phyloP scores from a whole-genome alignment of 768 basidiomycete genomes.

The Pulveroboletus sp. region DNA sequence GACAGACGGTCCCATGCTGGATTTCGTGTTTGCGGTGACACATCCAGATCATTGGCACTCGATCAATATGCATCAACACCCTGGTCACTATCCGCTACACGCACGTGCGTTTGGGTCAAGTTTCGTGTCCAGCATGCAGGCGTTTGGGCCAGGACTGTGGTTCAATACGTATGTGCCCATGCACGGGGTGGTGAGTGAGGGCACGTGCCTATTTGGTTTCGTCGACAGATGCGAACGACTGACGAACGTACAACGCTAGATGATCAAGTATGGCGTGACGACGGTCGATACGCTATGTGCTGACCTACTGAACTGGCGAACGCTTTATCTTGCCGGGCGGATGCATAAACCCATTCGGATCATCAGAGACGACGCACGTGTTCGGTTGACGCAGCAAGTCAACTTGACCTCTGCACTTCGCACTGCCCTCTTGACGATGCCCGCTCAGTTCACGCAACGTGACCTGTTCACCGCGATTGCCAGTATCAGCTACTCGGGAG shows the following conservation, averaged over 20 bases:
- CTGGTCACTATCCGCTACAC: constrained; percentile 85
- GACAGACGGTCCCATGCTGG: constrained; percentile 71
- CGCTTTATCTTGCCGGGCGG: constrained; percentile 89
- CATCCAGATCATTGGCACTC: constrained; percentile 92
- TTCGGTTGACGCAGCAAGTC: constrained; percentile 87
- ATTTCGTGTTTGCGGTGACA: constrained; percentile 95
- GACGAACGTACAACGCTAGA: constrained; percentile 39
- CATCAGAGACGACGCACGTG: constrained; percentile 87
- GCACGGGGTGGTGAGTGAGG: constrained; percentile 68
- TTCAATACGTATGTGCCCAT: constrained; percentile 89
- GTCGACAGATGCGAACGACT: not conserved
- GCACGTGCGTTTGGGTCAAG: constrained; percentile 80
- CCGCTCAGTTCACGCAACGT: constrained; percentile 73
- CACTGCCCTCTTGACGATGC: constrained; percentile 83
- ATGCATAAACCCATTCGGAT: constrained; percentile 98
- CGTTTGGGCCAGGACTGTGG: constrained; percentile 83
- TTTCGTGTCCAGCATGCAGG: constrained; percentile 77
- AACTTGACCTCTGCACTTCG: constrained; percentile 90
- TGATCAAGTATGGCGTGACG: constrained; percentile 95
- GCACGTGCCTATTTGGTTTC: not conserved
- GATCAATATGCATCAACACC: constrained; percentile 90
- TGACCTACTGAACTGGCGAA: constrained; percentile 89
- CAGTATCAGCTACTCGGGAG: constrained; percentile 80
- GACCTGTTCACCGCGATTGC: constrained; percentile 85
- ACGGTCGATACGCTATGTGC: constrained; percentile 85